These are phyloP conservation scores for Aspergillus tamarii DNA, from an alignment of 2,329 filamentous ascomycete genomes.

Conservation along the genomic window DNA sequence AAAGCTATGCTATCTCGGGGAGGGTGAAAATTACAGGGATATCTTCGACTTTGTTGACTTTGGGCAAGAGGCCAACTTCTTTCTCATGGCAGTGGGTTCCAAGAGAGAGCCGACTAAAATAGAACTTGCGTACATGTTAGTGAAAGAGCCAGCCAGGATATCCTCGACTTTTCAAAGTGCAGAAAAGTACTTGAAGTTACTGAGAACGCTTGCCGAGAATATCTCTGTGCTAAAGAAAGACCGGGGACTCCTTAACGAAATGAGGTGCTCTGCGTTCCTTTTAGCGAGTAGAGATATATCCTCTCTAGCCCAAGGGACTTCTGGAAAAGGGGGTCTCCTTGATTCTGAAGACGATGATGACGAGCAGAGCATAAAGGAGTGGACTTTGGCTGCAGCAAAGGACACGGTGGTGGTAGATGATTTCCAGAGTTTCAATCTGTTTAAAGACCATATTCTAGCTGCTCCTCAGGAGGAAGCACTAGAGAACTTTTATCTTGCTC, in stretches of 20 bases:
- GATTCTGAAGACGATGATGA: slow-evolving; percentile 58
- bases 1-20: slow-evolving; percentile 77
- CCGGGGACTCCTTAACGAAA: slow-evolving; percentile 73
- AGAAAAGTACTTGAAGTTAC: slow-evolving; percentile 83
- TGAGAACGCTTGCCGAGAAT: slow-evolving; percentile 79
- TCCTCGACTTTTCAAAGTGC: slow-evolving; percentile 76
- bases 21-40: slow-evolving; percentile 72
- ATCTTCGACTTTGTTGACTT: slow-evolving; percentile 99
- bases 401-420: slow-evolving; percentile 83
- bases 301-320: slow-evolving; percentile 27
- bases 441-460: slow-evolving; percentile 80
- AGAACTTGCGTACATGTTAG: slow-evolving; percentile 83
- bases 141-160: slow-evolving; percentile 78
- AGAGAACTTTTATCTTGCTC: slow-evolving; percentile 79
- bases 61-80: slow-evolving; percentile 81
- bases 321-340: slow-evolving; percentile 19
- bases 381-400: slow-evolving; percentile 71
- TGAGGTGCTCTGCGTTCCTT: slow-evolving; percentile 76
- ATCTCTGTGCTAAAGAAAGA: slow-evolving; percentile 72
- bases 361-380: slow-evolving; percentile 71
- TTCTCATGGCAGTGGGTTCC: slow-evolving; percentile 84
- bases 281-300: slow-evolving; percentile 79
- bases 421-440: slow-evolving; percentile 83
- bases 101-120: slow-evolving; percentile 86
- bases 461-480: slow-evolving; percentile 87